A percentile compares a stretch with the other conserved stretches of the same genome.
Conservation (phyloP, 345 rosid genomes). For the Populus ilicifolia region DNA sequence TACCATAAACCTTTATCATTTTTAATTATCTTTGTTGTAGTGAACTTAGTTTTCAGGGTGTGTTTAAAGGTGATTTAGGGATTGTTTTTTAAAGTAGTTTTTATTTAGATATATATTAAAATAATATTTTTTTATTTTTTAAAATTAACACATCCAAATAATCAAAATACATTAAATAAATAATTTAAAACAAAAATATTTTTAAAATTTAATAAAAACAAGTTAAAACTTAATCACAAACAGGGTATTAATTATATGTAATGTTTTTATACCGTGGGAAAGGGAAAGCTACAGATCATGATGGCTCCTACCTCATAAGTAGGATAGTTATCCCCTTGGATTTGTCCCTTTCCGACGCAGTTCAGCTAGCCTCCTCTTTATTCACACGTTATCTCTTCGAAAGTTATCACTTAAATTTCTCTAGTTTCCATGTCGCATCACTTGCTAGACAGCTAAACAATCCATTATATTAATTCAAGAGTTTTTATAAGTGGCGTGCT, state of each 20-base stretch:
- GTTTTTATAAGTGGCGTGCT: neutral
- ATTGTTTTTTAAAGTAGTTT: too few relatives aligned
- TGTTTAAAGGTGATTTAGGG: too few relatives aligned
- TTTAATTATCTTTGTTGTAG: too few relatives aligned
- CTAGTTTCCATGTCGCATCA: neutral
- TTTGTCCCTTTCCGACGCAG: neutral
- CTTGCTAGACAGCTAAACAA: neutral
- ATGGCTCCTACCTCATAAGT: neutral
- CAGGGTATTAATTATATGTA: neutral
- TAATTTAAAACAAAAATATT: too few relatives aligned
- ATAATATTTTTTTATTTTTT: too few relatives aligned
- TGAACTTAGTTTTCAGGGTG: too few relatives aligned
- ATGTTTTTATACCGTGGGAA: neutral
- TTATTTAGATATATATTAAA: too few relatives aligned
- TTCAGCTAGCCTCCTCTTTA: neutral
- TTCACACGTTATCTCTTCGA: neutral
- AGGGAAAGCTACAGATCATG: too few relatives aligned
- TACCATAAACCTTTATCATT: too few relatives aligned
- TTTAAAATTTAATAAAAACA: too few relatives aligned
- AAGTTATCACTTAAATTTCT: neutral
- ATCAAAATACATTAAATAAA: too few relatives aligned
- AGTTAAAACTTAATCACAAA: too few relatives aligned
- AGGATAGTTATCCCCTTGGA: neutral
- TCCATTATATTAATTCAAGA: neutral
- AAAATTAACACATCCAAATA: accelerated